Base-by-base conservation (phyloP, 768 basidiomycete species). In the Tricholoma flavovirens region DNA sequence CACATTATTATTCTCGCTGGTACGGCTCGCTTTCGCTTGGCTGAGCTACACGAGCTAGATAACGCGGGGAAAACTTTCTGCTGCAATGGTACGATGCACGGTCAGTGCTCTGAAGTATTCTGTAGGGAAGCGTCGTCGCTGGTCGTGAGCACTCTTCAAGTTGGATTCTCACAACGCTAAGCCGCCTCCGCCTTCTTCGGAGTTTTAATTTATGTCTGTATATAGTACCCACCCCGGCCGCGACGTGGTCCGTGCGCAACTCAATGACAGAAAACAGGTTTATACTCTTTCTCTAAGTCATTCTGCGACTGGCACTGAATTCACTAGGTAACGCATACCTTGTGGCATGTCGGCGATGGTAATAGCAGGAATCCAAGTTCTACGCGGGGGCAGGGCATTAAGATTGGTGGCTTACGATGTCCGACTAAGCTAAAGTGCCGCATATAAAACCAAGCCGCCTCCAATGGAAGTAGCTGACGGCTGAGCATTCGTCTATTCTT, bases 141-240 rank as follows among this genome's bases (percentile, higher is more conserved):
- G 53, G 59, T 59, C 51, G 60, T 61, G 50, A 56, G 59, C 48
- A 12, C 46, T 32, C 52, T 49, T 55, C 48, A 4, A 26, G 52
- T 36, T 53, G 40, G 38, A 12, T 53, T 12, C 49, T 32, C 52
- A 49, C 55, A 57, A 57, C 53, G 53, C 19, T 26, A 14, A 42
- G 30, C 46, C 51, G 10, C 21, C 49, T 49, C 36, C 48, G 52
- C 60, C 54, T 43, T 43, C 32, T 58, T 59, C 63, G 69, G 72
- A 69, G 67, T 62, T 70, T 59, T 51, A 73, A 72, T 57, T 32
- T 22, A 19, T 33, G 53, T 62, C 68, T 67, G 49, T 69, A 64
- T 67, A 59, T 62, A 68, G 66, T 14, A 51, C 38, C 54, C 22
- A 51, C 24, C 26, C 57, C 59, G 59, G 58, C 56, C 55, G 43